A percentile compares a stretch with the other conserved stretches of the same genome.
These are phyloP conservation scores for Aspergillus sp. DNA, from an alignment of 2,329 filamentous ascomycete species.

Conservation along the genomic window DNA sequence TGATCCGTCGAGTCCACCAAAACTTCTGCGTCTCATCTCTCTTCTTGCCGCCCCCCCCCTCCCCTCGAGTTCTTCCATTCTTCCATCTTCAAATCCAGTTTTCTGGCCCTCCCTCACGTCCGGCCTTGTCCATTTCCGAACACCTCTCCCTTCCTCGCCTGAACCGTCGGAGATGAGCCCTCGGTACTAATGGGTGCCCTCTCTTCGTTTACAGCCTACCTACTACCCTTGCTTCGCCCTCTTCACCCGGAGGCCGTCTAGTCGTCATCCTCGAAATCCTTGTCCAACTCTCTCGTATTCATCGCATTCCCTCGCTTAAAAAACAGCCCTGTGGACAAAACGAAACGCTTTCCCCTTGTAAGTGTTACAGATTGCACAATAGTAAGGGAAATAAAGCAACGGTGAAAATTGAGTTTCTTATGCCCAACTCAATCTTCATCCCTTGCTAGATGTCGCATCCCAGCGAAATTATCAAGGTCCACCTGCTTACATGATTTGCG, in stretches of 20 bases:
- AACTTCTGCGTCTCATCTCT: conserved; percentile 8
- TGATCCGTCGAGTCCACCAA: conserved; percentile 17
- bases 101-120: background rate
- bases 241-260: conserved; percentile 21
- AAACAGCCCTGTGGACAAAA: background rate
- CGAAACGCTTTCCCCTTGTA: conserved; percentile 4
- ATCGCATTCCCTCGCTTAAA: conserved; percentile 7
- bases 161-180: conserved; percentile 19
- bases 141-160: conserved; percentile 8
- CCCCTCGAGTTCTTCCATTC: conserved; percentile 7
- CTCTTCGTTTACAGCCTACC: conserved; percentile 19
- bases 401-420: background rate
- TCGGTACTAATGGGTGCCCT: conserved; percentile 22
- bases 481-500: conserved; percentile 22
- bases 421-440: conserved; percentile 5
- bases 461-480: conserved; percentile 12
- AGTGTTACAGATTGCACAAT: conserved; percentile 1
- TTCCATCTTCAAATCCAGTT: conserved; percentile 16
- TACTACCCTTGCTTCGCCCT: conserved; percentile 26
- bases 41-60: conserved; percentile 9
- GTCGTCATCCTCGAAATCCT: conserved; percentile 16
- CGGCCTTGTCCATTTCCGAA: background rate
- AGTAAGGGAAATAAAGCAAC: background rate
- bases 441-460: conserved; percentile 9
- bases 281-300: conserved; percentile 18